Conservation (phyloP, 2,329 filamentous ascomycete genomes). For the Cercospora sojina region DNA sequence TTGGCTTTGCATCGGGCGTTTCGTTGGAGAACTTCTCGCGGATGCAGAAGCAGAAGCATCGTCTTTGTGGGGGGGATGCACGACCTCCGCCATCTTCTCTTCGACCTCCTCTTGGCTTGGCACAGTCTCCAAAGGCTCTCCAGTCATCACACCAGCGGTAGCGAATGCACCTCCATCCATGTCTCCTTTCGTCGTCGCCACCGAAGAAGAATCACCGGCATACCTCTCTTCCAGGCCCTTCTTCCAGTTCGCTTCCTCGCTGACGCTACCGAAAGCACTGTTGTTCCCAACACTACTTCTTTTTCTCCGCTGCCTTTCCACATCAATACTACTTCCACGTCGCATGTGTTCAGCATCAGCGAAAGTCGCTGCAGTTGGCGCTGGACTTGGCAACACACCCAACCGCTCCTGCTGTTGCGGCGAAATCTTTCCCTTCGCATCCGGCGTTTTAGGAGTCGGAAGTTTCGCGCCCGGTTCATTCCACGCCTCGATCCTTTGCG, state of each 20-base stretch:
- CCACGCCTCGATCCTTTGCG: conserved; percentile 28
- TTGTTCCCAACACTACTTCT: neutral
- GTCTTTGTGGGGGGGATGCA: neutral
- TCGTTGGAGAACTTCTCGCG: neutral
- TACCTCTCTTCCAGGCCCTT: conserved; percentile 14
- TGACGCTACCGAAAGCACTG: neutral
- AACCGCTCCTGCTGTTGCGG: conserved; percentile 20
- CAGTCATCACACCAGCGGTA: neutral
- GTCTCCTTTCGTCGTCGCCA: neutral
- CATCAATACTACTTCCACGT: conserved; percentile 9
- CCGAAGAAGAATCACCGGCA: neutral
- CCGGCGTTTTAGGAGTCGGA: conserved; percentile 19
- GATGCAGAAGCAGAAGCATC: neutral
- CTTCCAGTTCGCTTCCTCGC: conserved; percentile 2
- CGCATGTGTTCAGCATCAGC: conserved; percentile 16
- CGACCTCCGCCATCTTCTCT: neutral
- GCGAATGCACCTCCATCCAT: neutral
- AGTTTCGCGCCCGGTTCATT: conserved; percentile 28
- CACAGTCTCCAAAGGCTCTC: conserved; percentile 12
- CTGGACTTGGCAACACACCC: conserved; percentile 36
- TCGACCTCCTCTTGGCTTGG: conserved; percentile 11
- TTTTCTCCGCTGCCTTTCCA: neutral
- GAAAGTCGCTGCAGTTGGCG: conserved; percentile 23
- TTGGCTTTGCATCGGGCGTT: conserved; percentile 17
- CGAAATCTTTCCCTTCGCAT: neutral